A percentile compares a stretch with the other conserved stretches of the same genome.
These are phyloP conservation scores for Cordia subcordata DNA, from an alignment of 257 asterid species.

Conservation along the genomic window DNA sequence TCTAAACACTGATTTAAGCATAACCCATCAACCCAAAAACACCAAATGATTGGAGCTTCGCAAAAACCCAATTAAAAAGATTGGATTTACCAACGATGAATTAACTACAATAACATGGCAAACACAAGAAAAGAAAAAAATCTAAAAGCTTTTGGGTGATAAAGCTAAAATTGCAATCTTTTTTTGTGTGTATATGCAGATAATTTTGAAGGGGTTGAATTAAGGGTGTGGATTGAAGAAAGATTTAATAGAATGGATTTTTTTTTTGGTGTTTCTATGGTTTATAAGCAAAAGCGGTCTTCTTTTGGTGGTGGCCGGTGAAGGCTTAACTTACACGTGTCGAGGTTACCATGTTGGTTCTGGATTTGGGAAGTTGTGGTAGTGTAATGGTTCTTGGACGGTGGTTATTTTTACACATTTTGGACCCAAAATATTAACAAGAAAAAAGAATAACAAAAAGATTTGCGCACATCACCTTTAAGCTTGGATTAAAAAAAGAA, in stretches of 20 bases:
- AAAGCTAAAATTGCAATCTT: neutral
- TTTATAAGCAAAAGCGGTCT: conserved; percentile 7
- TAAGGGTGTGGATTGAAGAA: conserved; percentile 14
- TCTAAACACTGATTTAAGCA: conserved; percentile 24
- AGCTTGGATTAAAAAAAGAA: no score
- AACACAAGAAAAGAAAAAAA: conserved; percentile 6
- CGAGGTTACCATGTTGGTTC: neutral
- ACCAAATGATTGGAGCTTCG: conserved; percentile 7
- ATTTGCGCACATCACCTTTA: no score
- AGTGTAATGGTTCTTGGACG: no score
- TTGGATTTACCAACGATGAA: neutral
- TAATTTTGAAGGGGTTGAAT: neutral
- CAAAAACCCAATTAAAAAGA: conserved; percentile 12
- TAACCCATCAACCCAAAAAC: conserved; percentile 24
- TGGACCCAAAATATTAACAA: no score
- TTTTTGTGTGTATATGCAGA: neutral
- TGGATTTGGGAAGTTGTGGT: no score
- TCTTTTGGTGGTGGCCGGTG: conserved; percentile 19
- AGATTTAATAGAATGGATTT: neutral
- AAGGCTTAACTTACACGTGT: conserved; percentile 10
- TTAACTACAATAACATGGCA: neutral
- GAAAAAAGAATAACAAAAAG: no score
- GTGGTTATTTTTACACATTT: no score
- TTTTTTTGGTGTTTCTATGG: conserved; percentile 15
- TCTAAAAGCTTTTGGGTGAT: conserved; percentile 8